Conservation (phyloP, 139 green algal species). For the Raphidocelis subcapitata region DNA sequence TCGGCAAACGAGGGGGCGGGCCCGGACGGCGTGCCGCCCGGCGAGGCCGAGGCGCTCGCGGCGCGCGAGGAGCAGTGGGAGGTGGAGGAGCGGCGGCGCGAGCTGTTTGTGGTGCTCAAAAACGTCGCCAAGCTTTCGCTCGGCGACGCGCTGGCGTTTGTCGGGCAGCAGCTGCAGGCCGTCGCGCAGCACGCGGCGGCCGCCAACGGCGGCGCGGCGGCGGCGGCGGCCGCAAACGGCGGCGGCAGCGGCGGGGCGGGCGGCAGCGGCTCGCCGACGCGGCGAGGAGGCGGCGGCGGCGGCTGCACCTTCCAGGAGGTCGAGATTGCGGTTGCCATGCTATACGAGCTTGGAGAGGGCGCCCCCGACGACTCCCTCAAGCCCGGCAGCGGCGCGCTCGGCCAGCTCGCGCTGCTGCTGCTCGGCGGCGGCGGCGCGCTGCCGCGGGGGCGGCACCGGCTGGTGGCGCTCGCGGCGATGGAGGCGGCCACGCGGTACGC, state of each 20-base stretch:
- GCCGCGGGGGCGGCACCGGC: slow-evolving; percentile 51
- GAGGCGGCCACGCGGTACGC: slow-evolving; percentile 69
- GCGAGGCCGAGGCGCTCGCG: slow-evolving; percentile 32
- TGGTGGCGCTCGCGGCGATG: slow-evolving; percentile 74
- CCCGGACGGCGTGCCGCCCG: neutral
- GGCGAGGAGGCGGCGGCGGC: neutral
- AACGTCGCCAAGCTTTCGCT: slow-evolving; percentile 69
- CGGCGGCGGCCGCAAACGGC: neutral
- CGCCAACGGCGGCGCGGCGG: neutral
- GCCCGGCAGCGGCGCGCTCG: slow-evolving; percentile 58
- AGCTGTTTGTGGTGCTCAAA: slow-evolving; percentile 84
- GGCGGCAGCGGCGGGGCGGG: neutral
- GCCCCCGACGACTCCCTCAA: slow-evolving; percentile 69
- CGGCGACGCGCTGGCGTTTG: slow-evolving; percentile 47
- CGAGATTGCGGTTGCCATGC: slow-evolving; percentile 69
- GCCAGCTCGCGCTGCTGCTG: slow-evolving; percentile 51
- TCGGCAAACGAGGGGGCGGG: slow-evolving; percentile 5
- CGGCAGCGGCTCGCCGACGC: too few relatives aligned
- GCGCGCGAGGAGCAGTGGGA: slow-evolving; percentile 65
- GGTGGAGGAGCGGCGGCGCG: slow-evolving; percentile 62
- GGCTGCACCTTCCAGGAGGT: slow-evolving; percentile 52
- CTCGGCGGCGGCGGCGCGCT: slow-evolving; percentile 37
- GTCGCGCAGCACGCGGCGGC: slow-evolving; percentile 16
- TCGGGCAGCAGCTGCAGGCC: slow-evolving; percentile 48
- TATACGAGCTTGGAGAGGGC: slow-evolving; percentile 86